phyloP scores from a whole-genome alignment of 2,329 filamentous ascomycete genomes.

The Stagonosporopsis rhizophila region DNA sequence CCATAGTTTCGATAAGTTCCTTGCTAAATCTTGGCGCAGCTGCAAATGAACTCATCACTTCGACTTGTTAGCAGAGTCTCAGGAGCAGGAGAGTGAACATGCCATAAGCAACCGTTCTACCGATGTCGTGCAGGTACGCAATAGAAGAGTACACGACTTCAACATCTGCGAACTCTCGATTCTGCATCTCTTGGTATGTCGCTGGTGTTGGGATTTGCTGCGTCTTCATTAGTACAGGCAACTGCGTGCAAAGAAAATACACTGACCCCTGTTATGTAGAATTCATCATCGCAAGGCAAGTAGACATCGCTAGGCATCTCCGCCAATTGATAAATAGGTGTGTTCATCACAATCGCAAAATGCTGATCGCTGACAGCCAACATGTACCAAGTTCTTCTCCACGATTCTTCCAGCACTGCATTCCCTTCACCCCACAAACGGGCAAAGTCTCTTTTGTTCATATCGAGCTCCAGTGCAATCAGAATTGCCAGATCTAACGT shows the following conservation, averaged over 20 bases:
- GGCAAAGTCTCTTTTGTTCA: slow-evolving; percentile 76
- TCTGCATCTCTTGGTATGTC: slow-evolving; percentile 76
- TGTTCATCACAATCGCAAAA: slow-evolving; percentile 77
- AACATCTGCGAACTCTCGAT: slow-evolving; percentile 73
- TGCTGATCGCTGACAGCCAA: slow-evolving; percentile 78
- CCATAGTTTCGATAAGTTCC: slow-evolving; percentile 71
- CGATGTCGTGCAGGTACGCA: slow-evolving; percentile 79
- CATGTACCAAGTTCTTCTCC: slow-evolving; percentile 89
- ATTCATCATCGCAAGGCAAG: slow-evolving; percentile 81
- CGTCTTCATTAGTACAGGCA: slow-evolving; percentile 1
- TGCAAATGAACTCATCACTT: slow-evolving; percentile 58
- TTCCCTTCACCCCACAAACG: slow-evolving; percentile 67
- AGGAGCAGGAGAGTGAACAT: not conserved
- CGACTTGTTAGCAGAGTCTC: slow-evolving; percentile 3
- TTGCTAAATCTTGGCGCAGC: slow-evolving; percentile 31
- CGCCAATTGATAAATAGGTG: slow-evolving; percentile 70
- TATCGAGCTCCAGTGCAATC: slow-evolving; percentile 76
- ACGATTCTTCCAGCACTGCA: slow-evolving; percentile 77
- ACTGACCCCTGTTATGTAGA: slow-evolving; percentile 58
- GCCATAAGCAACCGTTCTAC: slow-evolving; percentile 72
- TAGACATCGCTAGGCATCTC: slow-evolving; percentile 70
- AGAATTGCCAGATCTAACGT: slow-evolving; percentile 71
- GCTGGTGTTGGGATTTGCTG: slow-evolving; percentile 40
- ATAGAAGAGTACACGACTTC: slow-evolving; percentile 80
- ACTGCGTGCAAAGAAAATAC: not conserved